Evolutionary conservation across 2,329 filamentous ascomycete genomes (phyloP), one percentile per base, ranked within the genome.

Genomic region (Kalmusia sp.): DNA sequence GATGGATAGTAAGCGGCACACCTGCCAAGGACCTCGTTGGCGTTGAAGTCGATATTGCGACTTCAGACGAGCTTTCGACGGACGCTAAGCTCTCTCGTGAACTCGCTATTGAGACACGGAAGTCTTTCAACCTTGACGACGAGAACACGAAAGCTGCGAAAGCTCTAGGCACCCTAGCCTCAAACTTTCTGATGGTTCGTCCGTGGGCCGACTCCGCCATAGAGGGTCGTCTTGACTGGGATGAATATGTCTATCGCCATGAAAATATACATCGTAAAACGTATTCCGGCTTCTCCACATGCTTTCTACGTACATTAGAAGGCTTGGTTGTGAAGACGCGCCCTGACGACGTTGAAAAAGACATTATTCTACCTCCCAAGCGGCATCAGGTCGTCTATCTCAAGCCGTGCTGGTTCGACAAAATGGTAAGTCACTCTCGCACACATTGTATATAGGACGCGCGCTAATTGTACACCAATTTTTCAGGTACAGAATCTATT

Each of bases 1-100:
- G 90, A 8, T 97, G 93, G 93, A 86, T 96, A 3, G 89, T 96
- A 0, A 96, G 91, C 1, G 93, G 93, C 51, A 98, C 93, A 0
- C 93, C 93, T 2, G 92, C 92, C 0, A 88, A 87, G 57, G 91
- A 92, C 8, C 78, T 97, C 0, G 91, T 92, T 51, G 92, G 93
- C 0, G 82, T 92, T 0, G 86, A 91, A 56, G 79, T 87, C 11
- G 84, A 84, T 50, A 68, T 85, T 22, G 63, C 64, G n/a, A 65
- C 65, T 8, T 33, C 65, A 11, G 57, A 78, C n/a, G 67, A 67
- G 1, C 69, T 74, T 15, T 57, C 66, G 19, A 52, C 59, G 1
- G 70, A 77, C 31, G 49, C 59, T 4, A 37, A 17, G 0, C 9
- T 58, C 2, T 51, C 69, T 28, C 67, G 71, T 6, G 61, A 72